Base-by-base conservation (phyloP, 305 asterid genomes). In the Striga hermonthica region DNA sequence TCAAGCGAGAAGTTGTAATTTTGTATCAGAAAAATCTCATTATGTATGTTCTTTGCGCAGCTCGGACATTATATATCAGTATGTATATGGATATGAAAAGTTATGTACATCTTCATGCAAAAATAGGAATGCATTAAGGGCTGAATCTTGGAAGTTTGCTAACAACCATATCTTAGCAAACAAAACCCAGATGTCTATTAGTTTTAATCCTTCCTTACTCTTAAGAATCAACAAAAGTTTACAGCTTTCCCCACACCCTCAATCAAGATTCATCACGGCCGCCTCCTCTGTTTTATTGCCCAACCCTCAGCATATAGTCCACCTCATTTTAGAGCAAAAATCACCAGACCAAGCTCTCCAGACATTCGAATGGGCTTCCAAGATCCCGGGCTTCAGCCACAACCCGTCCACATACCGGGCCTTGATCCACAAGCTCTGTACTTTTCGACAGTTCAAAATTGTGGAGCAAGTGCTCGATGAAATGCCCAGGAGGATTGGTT, bases 331-430 rank as follows among this genome's bases (percentile, higher is more conserved):
- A 36, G 97, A 87, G 58, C 96, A 92, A 67, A 87, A 82, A 72
- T 76, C 96, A 52, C 83, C 84, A 31, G 45, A 60, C 22, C 76
- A 82, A 83, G 93, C 90, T 50, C 83, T 87, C 77, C 79, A 84
- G 74, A 86, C 97, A 74, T 92, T 89, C 84, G 82, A 83, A 79
- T 89, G 97, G 97, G 97, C 97, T 40, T 77, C 96, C 13, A 69
- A 69, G 38, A 71, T 89, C 62, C 82, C 82, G 57, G 69, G 60
- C 52, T 92, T 89, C 76, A 80, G 80, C 37, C 96, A 89, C 81
- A 67, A 75, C 52, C 81, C 47, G 15, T 75, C 95, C 71, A 92
- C 94, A 3, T 89, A 86, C 81, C 75, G 90, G 64, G 97, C 95
- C 52, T 61, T 92, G 80, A 77, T 87, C 69, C 90, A 80, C 78